phyloP scores from a whole-genome alignment of 2,329 filamentous ascomycete species.

The Aspergillus pseudoviridinutans region DNA sequence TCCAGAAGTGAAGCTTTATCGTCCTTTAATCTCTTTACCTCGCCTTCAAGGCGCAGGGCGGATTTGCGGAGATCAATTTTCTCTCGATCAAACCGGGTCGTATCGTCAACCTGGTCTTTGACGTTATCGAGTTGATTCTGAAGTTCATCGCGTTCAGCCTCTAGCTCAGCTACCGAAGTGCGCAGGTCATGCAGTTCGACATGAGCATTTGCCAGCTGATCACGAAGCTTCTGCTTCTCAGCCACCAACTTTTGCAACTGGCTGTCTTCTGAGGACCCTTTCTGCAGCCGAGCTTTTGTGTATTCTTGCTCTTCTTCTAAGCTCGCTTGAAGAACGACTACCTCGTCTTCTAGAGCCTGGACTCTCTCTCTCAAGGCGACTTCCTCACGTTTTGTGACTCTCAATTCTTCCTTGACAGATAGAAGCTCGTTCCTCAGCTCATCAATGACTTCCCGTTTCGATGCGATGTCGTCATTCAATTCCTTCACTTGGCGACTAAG shows the following conservation, averaged over 20 bases:
- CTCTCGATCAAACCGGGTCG: slow-evolving; percentile 62
- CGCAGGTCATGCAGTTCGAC: slow-evolving; percentile 59
- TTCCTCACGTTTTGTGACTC: slow-evolving; percentile 62
- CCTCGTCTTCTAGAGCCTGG: slow-evolving; percentile 67
- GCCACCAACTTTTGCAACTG: slow-evolving; percentile 55
- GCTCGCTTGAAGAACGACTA: slow-evolving; percentile 66
- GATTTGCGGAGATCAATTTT: slow-evolving; percentile 63
- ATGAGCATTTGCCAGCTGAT: slow-evolving; percentile 57
- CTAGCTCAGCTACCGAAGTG: slow-evolving; percentile 53
- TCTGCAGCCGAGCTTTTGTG: slow-evolving; percentile 54
- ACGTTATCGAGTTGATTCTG: slow-evolving; percentile 56
- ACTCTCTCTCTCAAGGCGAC: slow-evolving; percentile 61
- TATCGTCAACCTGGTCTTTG: slow-evolving; percentile 56
- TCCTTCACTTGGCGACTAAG: slow-evolving; percentile 71
- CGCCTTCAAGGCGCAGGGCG: slow-evolving; percentile 65
- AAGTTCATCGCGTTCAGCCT: slow-evolving; percentile 65
- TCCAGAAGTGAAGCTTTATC: slow-evolving; percentile 58
- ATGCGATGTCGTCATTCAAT: slow-evolving; percentile 66
- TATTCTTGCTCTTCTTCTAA: slow-evolving; percentile 63
- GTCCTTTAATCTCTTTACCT: slow-evolving; percentile 61
- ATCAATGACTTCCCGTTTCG: slow-evolving; percentile 62
- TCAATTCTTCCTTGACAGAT: slow-evolving; percentile 63
- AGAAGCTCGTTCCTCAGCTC: slow-evolving; percentile 64
- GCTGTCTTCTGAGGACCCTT: slow-evolving; percentile 56
- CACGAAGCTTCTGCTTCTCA: slow-evolving; percentile 62